Conservation (phyloP, 345 rosid species). For the Salix dunnii region DNA sequence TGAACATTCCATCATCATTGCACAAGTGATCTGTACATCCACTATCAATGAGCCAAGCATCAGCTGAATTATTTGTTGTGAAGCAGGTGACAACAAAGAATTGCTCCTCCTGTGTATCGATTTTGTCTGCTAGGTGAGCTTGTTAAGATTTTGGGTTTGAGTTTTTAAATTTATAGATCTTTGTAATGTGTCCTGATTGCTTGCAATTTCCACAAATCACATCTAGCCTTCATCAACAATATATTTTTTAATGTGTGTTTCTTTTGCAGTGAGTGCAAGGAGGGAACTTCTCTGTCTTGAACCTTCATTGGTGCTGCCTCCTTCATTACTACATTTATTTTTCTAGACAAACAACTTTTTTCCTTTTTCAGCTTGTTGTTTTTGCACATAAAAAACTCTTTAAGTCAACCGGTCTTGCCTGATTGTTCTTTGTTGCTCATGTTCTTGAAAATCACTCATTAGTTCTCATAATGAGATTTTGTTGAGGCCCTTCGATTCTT, state of each 20-base stretch:
- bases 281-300: no score
- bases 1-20: neutral
- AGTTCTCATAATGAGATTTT: no score
- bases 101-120: neutral
- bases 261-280: no score
- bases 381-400: neutral
- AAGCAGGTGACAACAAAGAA: neutral
- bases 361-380: neutral
- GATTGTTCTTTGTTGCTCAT: no score
- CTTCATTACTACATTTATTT: no score
- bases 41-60: constrained; percentile 1
- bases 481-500: neutral
- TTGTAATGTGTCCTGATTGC: neutral
- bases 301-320: no score
- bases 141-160: neutral
- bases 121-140: neutral
- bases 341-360: neutral
- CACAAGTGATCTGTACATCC: neutral
- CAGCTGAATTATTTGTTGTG: neutral
- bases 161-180: neutral
- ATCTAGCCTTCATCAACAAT: no score
- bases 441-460: no score
- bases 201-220: neutral
- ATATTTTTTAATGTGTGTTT: no score
- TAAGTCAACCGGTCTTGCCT: neutral